Evolutionary conservation across 495 filamentous ascomycete species (phyloP).

Genomic region (Parmelia sp.): DNA sequence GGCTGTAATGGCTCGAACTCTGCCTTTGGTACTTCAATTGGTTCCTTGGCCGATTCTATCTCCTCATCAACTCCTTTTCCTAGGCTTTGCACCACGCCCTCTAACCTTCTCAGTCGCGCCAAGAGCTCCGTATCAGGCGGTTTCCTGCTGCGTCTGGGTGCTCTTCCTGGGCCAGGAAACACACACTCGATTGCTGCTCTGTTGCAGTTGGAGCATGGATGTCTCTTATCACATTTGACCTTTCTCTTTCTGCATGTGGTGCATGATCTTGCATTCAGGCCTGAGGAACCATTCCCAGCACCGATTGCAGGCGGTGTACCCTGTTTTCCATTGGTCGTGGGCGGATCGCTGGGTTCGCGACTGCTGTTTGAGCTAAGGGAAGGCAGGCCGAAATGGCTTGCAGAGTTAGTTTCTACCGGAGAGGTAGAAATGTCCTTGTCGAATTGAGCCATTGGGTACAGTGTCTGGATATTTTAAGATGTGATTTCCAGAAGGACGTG

Average conservation of each 20-base stretch:
- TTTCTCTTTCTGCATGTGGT: constrained; percentile 79
- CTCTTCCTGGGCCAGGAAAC: constrained; percentile 76
- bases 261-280: constrained; percentile 62
- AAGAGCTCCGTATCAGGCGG: constrained; percentile 71
- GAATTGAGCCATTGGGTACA: constrained; percentile 4
- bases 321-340: constrained; percentile 9
- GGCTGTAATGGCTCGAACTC: not conserved
- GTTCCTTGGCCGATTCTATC: constrained; percentile 15
- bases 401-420: constrained; percentile 12
- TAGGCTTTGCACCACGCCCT: constrained; percentile 72
- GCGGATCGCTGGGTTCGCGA: constrained; percentile 16
- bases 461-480: not conserved
- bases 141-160: constrained; percentile 61
- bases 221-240: constrained; percentile 79
- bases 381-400: not conserved
- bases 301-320: constrained; percentile 7
- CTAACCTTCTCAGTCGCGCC: constrained; percentile 68
- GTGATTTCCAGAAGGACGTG: not conserved
- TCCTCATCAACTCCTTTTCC: constrained; percentile 40
- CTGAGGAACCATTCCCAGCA: constrained; percentile 5
- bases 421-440: constrained; percentile 16
- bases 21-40: constrained; percentile 15
- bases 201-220: constrained; percentile 78
- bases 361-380: constrained; percentile 5
- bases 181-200: constrained; percentile 73